phyloP scores from a whole-genome alignment of 257 asterid genomes.

The Nicotiana noctiflora region DNA sequence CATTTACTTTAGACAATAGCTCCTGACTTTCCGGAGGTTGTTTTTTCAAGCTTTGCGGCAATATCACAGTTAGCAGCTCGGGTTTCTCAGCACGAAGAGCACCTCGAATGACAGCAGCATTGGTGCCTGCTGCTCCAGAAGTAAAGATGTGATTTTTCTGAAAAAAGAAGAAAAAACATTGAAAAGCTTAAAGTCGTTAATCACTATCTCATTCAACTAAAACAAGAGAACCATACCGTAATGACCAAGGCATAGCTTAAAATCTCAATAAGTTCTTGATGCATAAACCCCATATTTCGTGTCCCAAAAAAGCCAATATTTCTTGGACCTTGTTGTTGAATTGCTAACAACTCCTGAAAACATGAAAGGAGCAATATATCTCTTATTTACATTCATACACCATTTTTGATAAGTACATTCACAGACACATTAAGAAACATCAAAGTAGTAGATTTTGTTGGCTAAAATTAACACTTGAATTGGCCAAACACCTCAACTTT shows the following conservation, averaged over 20 bases:
- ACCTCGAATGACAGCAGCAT: conserved; percentile 98
- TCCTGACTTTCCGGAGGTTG: conserved; percentile 98
- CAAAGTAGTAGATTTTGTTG: neutral
- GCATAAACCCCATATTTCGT: conserved; percentile 98
- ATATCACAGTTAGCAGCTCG: conserved; percentile 84
- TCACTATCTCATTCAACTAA: neutral
- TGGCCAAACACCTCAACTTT: neutral
- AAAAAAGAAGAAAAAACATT: conserved; percentile 11
- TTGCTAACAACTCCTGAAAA: conserved; percentile 82
- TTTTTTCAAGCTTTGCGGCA: conserved; percentile 89
- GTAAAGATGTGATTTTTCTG: conserved; percentile 96
- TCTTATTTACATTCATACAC: neutral
- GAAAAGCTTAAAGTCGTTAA: neutral
- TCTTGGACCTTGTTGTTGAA: conserved; percentile 98
- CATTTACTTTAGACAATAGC: conserved; percentile 79
- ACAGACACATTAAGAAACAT: neutral
- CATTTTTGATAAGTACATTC: neutral
- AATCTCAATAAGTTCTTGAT: conserved; percentile 96
- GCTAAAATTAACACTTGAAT: neutral
- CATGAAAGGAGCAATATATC: neutral
- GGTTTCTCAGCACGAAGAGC: conserved; percentile 98
- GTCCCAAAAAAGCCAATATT: conserved; percentile 94
- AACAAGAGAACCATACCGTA: conserved; percentile 44
- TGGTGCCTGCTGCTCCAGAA: conserved; percentile 98
- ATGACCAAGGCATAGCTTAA: conserved; percentile 97